Percentiles rank a stretch among this genome's conserved stretches.
Conservation (phyloP, 805 yeast species). For the Zygotorulaspora chibaensis region DNA sequence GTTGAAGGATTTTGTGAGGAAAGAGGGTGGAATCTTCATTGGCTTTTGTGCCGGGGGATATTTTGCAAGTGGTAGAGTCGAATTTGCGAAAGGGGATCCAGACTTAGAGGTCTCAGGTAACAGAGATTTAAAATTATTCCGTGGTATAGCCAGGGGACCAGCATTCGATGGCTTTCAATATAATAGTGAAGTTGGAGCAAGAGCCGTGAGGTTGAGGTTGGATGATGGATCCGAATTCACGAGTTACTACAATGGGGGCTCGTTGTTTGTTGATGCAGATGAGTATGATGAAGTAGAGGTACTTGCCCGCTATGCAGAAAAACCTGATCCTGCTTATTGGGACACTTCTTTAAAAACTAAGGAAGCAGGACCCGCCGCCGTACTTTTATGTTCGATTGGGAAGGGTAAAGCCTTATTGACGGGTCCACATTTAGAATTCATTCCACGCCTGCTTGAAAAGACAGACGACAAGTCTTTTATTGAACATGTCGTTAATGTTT, state of each 20-base stretch:
- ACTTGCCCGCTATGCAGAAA: constrained; percentile 61
- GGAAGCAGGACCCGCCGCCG: constrained; percentile 54
- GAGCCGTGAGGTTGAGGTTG: constrained; percentile 47
- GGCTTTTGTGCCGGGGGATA: constrained; percentile 98
- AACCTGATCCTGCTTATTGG: constrained; percentile 46
- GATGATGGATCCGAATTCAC: constrained; percentile 33
- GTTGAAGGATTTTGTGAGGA: constrained; percentile 57
- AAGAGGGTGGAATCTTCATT: constrained; percentile 73
- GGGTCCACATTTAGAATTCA: constrained; percentile 90
- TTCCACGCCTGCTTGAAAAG: constrained; percentile 47
- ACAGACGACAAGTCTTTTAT: constrained; percentile 33
- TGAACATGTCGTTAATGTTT: constrained; percentile 35
- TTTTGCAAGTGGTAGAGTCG: constrained; percentile 68
- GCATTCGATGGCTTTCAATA: constrained; percentile 79
- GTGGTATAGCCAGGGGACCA: constrained; percentile 79
- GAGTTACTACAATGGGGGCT: constrained; percentile 85
- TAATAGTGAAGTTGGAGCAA: constrained; percentile 70
- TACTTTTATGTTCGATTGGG: constrained; percentile 57
- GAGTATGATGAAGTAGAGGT: constrained; percentile 58
- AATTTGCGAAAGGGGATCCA: constrained; percentile 75
- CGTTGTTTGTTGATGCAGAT: constrained; percentile 73
- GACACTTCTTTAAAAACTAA: constrained; percentile 22
- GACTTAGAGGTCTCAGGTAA: constrained; percentile 77
- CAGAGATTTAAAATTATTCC: constrained; percentile 76
- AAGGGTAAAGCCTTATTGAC: constrained; percentile 70